Evolutionary conservation across 208 protist species (phyloP).

Genomic region (Crithidia thermophila): DNA sequence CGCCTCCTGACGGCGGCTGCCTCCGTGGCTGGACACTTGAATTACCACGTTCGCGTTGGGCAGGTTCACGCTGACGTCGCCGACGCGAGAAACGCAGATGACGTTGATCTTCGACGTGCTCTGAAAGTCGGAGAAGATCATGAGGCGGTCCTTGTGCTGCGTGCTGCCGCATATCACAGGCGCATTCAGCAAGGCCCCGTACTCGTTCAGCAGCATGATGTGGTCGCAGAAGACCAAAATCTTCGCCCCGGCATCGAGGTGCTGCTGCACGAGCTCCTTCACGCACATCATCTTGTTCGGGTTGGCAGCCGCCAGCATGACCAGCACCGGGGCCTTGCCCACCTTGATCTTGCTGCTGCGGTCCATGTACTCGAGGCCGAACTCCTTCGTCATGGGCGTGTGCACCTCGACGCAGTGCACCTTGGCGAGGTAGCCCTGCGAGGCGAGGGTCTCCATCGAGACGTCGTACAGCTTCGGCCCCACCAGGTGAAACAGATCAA

Average conservation of each 20-base stretch:
- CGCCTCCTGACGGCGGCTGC: conserved; percentile 95
- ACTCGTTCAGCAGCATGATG: conserved; percentile 95
- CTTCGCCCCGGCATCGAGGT: conserved; percentile 94
- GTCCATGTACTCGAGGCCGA: conserved; percentile 92
- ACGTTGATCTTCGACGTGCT: conserved; percentile 89
- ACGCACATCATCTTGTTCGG: conserved; percentile 92
- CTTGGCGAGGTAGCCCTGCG: conserved; percentile 95
- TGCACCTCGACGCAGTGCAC: conserved; percentile 99
- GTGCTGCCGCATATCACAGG: conserved; percentile 97
- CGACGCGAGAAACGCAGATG: conserved; percentile 97
- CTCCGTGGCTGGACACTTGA: conserved; percentile 98
- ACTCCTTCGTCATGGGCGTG: conserved; percentile 97
- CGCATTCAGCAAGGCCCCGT: conserved; percentile 84
- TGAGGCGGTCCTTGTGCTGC: conserved; percentile 89
- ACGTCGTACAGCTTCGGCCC: conserved; percentile 99
- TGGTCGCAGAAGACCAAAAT: conserved; percentile 99
- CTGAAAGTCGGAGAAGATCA: conserved; percentile 95
- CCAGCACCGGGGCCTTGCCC: conserved; percentile 53
- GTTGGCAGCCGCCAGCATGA: conserved; percentile 85
- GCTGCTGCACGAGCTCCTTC: conserved; percentile 93
- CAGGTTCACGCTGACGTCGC: conserved; percentile 98
- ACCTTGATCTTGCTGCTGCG: conserved; percentile 38
- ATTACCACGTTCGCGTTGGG: conserved; percentile 99
- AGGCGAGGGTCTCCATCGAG: conserved; percentile 98
- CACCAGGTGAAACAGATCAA: conserved; percentile 98